These are phyloP conservation scores for Reutealis trisperma DNA, from an alignment of 345 rosid genomes.

Conservation along the genomic window DNA sequence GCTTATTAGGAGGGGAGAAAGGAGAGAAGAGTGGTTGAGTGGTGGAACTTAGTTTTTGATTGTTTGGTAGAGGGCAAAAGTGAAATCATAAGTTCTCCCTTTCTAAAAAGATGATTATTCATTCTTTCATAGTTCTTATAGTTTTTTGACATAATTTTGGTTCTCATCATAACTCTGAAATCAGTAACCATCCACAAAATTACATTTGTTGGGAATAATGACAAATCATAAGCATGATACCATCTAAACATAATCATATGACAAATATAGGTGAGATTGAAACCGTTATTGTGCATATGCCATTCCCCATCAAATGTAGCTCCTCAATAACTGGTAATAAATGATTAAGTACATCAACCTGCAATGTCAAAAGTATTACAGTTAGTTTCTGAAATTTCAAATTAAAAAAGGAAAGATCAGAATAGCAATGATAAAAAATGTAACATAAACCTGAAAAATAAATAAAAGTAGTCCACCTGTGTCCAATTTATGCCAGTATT, in stretches of 20 bases:
- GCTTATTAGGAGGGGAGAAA: neutral
- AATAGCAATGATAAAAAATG: neutral
- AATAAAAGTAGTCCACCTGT: slow-evolving; percentile 45
- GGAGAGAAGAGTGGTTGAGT: neutral
- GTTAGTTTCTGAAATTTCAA: slow-evolving; percentile 8
- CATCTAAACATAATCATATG: neutral
- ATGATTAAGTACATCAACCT: slow-evolving; percentile 70
- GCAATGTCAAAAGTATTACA: slow-evolving; percentile 20
- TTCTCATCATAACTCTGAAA: neutral
- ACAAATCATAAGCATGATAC: neutral
- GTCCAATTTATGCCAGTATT: slow-evolving; percentile 66
- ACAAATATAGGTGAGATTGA: neutral
- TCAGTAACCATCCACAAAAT: neutral
- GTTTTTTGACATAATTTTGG: neutral
- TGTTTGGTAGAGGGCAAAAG: neutral
- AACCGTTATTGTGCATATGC: slow-evolving; percentile 57
- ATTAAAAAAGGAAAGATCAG: neutral
- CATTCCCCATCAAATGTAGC: slow-evolving; percentile 89
- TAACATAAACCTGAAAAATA: slow-evolving; percentile 4
- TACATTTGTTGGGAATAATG: neutral
- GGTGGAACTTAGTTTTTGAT: neutral
- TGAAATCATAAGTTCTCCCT: neutral
- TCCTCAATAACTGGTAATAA: slow-evolving; percentile 79
- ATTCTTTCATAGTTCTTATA: neutral
- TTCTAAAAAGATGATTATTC: neutral